These are phyloP conservation scores for Apiospora pterosperma DNA, from an alignment of 2,329 filamentous ascomycete genomes.

Conservation along the genomic window DNA sequence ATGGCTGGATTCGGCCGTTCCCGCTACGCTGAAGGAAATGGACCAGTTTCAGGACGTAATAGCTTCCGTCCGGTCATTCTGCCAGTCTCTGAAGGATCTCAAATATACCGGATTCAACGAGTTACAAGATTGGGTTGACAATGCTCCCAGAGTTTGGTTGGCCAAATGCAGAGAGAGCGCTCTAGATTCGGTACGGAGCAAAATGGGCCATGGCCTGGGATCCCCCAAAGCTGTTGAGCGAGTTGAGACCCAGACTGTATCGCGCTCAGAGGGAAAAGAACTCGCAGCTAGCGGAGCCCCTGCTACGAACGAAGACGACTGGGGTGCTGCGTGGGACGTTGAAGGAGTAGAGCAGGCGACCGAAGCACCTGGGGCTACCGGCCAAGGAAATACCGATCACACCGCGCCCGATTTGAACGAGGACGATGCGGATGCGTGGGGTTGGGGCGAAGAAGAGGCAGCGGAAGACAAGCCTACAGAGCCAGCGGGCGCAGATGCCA, in stretches of 20 bases:
- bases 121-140: constrained; percentile 75
- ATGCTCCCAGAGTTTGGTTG: constrained; percentile 81
- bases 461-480: constrained; percentile 43
- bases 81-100: constrained; percentile 55
- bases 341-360: constrained; percentile 37
- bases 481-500: constrained; percentile 18
- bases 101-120: constrained; percentile 61
- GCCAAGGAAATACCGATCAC: constrained; percentile 33
- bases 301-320: constrained; percentile 54
- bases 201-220: constrained; percentile 66
- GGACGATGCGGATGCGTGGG: constrained; percentile 65
- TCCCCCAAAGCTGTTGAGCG: constrained; percentile 71
- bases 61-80: constrained; percentile 62
- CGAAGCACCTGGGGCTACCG: constrained; percentile 26
- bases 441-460: constrained; percentile 61
- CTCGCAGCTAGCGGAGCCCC: constrained; percentile 53
- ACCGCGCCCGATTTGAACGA: constrained; percentile 7
- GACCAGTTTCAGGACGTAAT: constrained; percentile 68
- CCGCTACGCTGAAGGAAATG: constrained; percentile 69
- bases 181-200: constrained; percentile 68
- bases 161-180: constrained; percentile 77
- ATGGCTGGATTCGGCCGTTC: constrained; percentile 77
- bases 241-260: constrained; percentile 78
- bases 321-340: constrained; percentile 79
- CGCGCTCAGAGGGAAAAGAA: constrained; percentile 61